Evolutionary conservation across 148 eudicot genomes (phyloP).

Genomic region (Amaranthus hypochondriacus): DNA sequence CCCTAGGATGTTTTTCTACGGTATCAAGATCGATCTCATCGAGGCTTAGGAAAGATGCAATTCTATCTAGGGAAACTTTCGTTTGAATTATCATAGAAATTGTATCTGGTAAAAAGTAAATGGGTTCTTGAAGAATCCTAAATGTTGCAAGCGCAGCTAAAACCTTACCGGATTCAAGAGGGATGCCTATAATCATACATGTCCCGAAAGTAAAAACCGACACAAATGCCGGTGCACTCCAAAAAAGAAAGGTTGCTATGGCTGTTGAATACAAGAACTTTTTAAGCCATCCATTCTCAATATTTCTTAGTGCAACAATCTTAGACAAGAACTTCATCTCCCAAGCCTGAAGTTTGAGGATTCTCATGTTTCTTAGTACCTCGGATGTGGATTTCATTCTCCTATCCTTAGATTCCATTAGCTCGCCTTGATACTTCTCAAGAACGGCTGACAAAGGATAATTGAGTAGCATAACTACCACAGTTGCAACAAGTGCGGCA

Average conservation of each 20-base stretch:
- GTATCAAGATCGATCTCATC: conserved; percentile 36
- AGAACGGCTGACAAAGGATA: conserved; percentile 29
- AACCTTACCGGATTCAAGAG: conserved; percentile 42
- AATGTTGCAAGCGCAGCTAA: conserved; percentile 42
- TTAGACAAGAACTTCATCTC: conserved; percentile 42
- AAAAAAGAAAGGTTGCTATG: conserved; percentile 27
- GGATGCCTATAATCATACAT: conserved; percentile 32
- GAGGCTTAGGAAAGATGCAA: conserved; percentile 41
- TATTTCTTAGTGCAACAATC: conserved; percentile 32
- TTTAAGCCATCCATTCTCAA: conserved; percentile 33
- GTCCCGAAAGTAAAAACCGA: conserved; percentile 31
- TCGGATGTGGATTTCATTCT: conserved; percentile 44
- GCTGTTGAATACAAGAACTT: conserved; percentile 25
- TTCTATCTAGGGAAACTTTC: conserved; percentile 53
- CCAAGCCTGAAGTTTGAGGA: conserved; percentile 45
- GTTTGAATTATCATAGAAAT: conserved; percentile 40
- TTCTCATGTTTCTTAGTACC: conserved; percentile 39
- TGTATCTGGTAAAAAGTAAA: conserved; percentile 38
- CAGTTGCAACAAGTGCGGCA: conserved; percentile 31
- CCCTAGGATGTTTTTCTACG: conserved; percentile 36
- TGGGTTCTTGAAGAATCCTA: conserved; percentile 40
- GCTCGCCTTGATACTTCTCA: conserved; percentile 29
- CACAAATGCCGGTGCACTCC: conserved; percentile 37
- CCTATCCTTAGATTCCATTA: conserved; percentile 37
- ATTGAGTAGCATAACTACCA: conserved; percentile 33